Conservation (phyloP, 2,329 filamentous ascomycete genomes). For the Penicillium paneum region DNA sequence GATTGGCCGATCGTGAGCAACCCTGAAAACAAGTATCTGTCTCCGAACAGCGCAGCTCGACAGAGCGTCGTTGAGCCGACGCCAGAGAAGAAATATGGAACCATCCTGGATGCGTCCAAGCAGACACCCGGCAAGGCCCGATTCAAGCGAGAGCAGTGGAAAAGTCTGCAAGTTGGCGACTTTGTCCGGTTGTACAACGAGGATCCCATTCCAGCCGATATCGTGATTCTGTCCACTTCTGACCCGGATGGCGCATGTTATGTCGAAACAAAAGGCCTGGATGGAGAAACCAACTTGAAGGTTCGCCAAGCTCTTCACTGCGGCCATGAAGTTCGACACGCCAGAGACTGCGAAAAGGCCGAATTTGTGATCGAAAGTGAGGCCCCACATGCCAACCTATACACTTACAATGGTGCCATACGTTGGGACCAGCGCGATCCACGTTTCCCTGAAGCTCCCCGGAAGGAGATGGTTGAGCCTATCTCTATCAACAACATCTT, state of each 20-base stretch:
- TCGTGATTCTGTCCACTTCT: constrained; percentile 88
- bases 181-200: constrained; percentile 96
- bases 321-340: constrained; percentile 77
- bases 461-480: constrained; percentile 81
- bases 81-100: constrained; percentile 54
- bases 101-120: constrained; percentile 69
- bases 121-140: constrained; percentile 67
- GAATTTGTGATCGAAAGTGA: constrained; percentile 90
- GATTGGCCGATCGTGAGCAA: constrained; percentile 39
- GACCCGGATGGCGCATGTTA: constrained; percentile 94
- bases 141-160: constrained; percentile 94
- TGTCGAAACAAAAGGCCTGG: constrained; percentile 95
- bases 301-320: constrained; percentile 87
- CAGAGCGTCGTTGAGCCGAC: constrained; percentile 28
- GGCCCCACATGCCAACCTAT: constrained; percentile 85
- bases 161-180: constrained; percentile 90
- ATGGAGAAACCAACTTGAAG: constrained; percentile 96
- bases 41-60: constrained; percentile 30
- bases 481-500: constrained; percentile 94
- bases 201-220: constrained; percentile 89
- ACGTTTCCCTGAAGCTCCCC: constrained; percentile 59
- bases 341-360: constrained; percentile 84
- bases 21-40: constrained; percentile 32
- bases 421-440: constrained; percentile 76
- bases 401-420: constrained; percentile 88